phyloP scores from a whole-genome alignment of 306 rosid genomes.

The Cicer bijugum region DNA sequence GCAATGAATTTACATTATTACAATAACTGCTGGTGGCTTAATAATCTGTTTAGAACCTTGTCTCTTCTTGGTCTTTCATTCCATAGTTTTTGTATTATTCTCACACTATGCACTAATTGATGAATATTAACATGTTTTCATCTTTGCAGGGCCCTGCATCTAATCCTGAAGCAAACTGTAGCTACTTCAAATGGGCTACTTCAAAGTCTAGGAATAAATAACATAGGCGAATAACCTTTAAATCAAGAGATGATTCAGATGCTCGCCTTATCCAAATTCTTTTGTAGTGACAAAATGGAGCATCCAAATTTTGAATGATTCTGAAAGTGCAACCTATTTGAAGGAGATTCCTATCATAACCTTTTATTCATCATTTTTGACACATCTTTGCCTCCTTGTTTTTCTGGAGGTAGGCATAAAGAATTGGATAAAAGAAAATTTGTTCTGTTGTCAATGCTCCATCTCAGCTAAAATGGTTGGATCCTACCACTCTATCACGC shows the following conservation, averaged over 20 bases:
- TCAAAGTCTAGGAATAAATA: slow-evolving; percentile 71
- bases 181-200: slow-evolving; percentile 86
- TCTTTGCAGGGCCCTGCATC: slow-evolving; percentile 82
- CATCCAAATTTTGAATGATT: slow-evolving; percentile 27
- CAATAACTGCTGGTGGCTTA: not conserved
- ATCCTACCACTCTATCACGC: not conserved
- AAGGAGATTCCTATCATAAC: slow-evolving; percentile 25
- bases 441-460: not conserved
- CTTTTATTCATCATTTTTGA: slow-evolving; percentile 4
- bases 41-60: slow-evolving; percentile 13
- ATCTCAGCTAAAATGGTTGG: slow-evolving; percentile 10
- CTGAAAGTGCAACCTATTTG: not conserved
- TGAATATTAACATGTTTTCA: slow-evolving; percentile 37
- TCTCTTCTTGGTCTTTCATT: not conserved
- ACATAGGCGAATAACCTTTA: slow-evolving; percentile 26
- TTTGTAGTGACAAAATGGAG: slow-evolving; percentile 11
- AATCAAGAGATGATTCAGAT: slow-evolving; percentile 8
- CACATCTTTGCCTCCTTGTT: slow-evolving; percentile 3
- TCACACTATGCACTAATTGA: not conserved
- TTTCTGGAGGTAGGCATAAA: not conserved
- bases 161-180: slow-evolving; percentile 91
- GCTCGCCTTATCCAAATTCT: slow-evolving; percentile 1
- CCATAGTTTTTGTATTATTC: not conserved
- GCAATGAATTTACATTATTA: not conserved
- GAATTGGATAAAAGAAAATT: not conserved